phyloP scores from a whole-genome alignment of 1,139 yeast species.

The Magnusiomyces sp. region DNA sequence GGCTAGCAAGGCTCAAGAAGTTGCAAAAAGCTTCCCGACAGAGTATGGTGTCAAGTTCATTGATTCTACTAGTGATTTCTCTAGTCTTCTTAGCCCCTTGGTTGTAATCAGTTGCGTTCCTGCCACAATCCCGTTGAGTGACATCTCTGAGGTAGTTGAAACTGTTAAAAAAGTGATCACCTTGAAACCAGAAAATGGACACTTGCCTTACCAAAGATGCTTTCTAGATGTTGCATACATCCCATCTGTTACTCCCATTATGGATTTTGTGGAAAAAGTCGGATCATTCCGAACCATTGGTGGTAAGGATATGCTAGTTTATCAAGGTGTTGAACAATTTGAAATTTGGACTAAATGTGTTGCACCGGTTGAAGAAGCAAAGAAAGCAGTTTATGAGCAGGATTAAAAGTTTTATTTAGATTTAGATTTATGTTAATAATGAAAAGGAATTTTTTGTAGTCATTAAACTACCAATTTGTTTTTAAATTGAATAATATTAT shows the following conservation, averaged over 20 bases:
- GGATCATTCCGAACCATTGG: conserved; percentile 72
- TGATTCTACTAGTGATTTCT: conserved; percentile 31
- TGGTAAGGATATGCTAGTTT: conserved; percentile 85
- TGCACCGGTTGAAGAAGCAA: conserved; percentile 27
- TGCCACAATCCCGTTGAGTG: conserved; percentile 70
- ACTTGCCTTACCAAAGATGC: conserved; percentile 37
- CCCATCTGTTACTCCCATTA: conserved; percentile 76
- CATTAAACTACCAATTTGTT: too few species aligned
- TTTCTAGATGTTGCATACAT: conserved; percentile 90
- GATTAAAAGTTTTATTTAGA: too few species aligned
- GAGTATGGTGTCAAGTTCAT: conserved; percentile 53
- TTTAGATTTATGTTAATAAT: too few species aligned
- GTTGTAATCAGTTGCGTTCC: conserved; percentile 83
- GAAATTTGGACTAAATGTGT: conserved; percentile 62
- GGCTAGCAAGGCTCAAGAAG: conserved; percentile 48
- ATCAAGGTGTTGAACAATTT: conserved; percentile 89
- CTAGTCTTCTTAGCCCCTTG: conserved; percentile 36
- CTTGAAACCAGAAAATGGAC: conserved; percentile 21
- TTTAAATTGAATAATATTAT: too few species aligned
- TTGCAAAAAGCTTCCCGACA: conserved; percentile 54
- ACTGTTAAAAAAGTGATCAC: too few species aligned
- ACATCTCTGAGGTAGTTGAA: conserved; percentile 38
- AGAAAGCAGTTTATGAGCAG: conserved; percentile 16
- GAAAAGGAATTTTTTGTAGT: too few species aligned
- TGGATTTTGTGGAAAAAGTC: conserved; percentile 59